Evolutionary conservation across 441 rosid genomes (phyloP).

Genomic region (Manihot esculenta): DNA sequence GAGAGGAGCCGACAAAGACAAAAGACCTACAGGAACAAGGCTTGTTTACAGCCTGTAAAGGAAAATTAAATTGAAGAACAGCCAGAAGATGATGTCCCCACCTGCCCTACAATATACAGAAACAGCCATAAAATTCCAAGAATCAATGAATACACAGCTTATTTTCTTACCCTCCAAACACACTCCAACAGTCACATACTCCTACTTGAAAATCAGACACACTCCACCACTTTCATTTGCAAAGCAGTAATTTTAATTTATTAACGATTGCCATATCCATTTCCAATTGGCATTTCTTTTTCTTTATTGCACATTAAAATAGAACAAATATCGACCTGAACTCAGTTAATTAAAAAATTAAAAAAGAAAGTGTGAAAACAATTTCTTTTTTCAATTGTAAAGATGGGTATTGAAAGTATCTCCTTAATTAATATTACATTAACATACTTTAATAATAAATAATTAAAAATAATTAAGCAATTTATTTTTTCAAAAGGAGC

Average conservation of each 20-base stretch:
- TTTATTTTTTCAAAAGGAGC: no score
- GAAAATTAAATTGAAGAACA: background rate
- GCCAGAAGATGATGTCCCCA: slow-evolving; percentile 20
- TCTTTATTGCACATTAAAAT: background rate
- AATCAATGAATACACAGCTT: slow-evolving; percentile 17
- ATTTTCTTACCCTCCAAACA: background rate
- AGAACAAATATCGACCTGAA: no score
- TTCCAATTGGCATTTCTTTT: no score
- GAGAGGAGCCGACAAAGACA: background rate
- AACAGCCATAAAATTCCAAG: slow-evolving; percentile 20
- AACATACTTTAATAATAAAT: no score
- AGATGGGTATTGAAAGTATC: no score
- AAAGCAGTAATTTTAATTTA: no score
- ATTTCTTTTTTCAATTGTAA: no score
- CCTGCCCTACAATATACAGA: slow-evolving; percentile 16
- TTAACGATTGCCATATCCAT: no score
- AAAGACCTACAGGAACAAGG: background rate
- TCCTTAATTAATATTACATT: no score
- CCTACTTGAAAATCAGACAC: slow-evolving; percentile 28
- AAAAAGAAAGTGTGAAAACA: no score
- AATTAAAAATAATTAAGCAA: no score
- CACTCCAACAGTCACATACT: background rate
- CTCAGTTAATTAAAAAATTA: no score
- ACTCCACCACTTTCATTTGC: background rate
- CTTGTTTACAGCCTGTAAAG: slow-evolving; percentile 33